A percentile compares a stretch with the other conserved stretches of the same genome.
Evolutionary conservation across 2,329 filamentous ascomycete species (phyloP).

Genomic region (Curvularia verruculosa): DNA sequence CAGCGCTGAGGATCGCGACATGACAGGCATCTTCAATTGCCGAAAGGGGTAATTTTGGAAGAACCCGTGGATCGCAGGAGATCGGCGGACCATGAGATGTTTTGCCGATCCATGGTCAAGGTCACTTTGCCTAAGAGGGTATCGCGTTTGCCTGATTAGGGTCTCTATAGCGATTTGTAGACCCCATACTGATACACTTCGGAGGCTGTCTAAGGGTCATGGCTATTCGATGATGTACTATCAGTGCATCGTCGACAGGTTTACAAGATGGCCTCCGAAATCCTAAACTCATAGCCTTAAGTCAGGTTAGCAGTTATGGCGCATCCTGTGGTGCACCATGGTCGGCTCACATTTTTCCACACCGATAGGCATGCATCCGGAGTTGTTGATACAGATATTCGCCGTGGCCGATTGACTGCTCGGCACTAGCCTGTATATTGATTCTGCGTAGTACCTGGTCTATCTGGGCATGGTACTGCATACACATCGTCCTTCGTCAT

Average conservation of each 20-base stretch:
- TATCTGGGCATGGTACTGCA: neutral
- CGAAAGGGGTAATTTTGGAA: conserved; percentile 8
- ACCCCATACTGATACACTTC: too few species aligned
- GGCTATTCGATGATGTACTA: too few species aligned
- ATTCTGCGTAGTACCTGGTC: neutral
- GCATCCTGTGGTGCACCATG: neutral
- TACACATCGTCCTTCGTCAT: neutral
- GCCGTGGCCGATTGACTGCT: neutral
- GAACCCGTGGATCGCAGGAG: conserved; percentile 4
- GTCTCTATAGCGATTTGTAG: neutral
- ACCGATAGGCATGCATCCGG: neutral
- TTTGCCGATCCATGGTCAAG: neutral
- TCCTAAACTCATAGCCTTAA: neutral
- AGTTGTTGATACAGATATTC: neutral
- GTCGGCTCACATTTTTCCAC: neutral
- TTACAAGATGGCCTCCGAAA: neutral
- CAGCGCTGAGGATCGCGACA: conserved; percentile 14
- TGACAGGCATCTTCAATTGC: conserved; percentile 8
- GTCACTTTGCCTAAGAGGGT: neutral
- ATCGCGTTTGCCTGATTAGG: neutral
- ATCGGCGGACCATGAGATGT: neutral
- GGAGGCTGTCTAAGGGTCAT: too few species aligned
- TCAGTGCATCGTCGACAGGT: too few species aligned
- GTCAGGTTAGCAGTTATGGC: neutral
- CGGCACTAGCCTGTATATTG: neutral